These are phyloP conservation scores for Chlamydomonas eustigma DNA, from an alignment of 139 green algal genomes.

Conservation along the genomic window DNA sequence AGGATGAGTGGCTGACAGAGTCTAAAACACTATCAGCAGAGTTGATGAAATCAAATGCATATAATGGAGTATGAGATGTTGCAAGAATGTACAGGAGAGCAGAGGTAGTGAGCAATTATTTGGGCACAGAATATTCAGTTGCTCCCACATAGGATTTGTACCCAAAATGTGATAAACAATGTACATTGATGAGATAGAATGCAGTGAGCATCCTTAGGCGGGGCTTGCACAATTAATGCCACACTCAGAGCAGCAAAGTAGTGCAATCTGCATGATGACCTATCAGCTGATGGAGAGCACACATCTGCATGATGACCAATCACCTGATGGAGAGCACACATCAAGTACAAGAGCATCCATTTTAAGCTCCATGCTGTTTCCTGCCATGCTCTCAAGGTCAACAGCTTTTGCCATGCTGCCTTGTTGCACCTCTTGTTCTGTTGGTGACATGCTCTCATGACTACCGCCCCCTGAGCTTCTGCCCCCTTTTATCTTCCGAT, in stretches of 20 bases:
- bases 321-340: background rate
- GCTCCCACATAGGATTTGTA: constrained; percentile 3
- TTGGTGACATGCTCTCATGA: background rate
- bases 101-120: too few relatives aligned
- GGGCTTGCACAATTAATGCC: background rate
- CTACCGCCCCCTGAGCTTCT: background rate
- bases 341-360: background rate
- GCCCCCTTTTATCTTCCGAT: background rate
- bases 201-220: background rate
- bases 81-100: too few relatives aligned
- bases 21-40: background rate
- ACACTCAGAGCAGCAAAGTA: too few relatives aligned
- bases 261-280: too few relatives aligned
- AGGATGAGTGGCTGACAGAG: background rate
- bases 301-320: background rate
- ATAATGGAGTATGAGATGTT: too few relatives aligned
- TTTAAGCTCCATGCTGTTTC: background rate
- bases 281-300: background rate
- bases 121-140: too few relatives aligned
- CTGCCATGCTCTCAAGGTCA: background rate
- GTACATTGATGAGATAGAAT: background rate
- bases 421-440: too few relatives aligned
- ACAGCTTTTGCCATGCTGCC: too few relatives aligned
- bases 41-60: too few relatives aligned
- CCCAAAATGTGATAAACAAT: background rate